These are phyloP conservation scores for Chlamydomonas asymmetrica DNA, from an alignment of 139 green algal species.

Conservation along the genomic window DNA sequence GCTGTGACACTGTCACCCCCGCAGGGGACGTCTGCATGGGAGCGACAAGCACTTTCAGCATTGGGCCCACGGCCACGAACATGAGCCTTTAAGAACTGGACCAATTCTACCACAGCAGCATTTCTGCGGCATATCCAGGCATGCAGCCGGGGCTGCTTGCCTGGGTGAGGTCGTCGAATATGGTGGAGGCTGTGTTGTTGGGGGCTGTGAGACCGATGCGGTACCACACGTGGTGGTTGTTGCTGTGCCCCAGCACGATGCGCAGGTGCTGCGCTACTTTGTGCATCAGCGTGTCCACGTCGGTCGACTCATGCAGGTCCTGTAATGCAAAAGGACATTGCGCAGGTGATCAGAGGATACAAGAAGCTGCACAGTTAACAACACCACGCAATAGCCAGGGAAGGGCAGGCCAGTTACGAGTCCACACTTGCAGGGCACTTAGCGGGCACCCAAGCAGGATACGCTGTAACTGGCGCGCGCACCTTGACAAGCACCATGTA, in stretches of 20 bases:
- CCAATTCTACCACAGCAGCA: no score
- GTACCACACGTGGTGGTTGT: slow-evolving; percentile 56
- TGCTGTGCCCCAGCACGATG: slow-evolving; percentile 39
- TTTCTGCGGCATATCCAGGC: no score
- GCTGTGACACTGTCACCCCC: no score
- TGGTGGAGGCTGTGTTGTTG: slow-evolving; percentile 48
- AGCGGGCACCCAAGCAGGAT: background rate
- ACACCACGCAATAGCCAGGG: background rate
- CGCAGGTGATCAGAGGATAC: background rate
- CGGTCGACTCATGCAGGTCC: slow-evolving; percentile 26
- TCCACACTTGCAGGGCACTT: slow-evolving; percentile 10
- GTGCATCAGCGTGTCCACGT: slow-evolving; percentile 39
- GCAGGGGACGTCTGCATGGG: no score
- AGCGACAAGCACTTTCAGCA: no score
- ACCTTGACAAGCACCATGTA: slow-evolving; percentile 43
- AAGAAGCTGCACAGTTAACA: no score
- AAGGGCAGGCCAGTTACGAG: background rate
- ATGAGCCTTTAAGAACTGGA: no score
- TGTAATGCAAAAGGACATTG: background rate
- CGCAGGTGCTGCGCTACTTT: slow-evolving; percentile 45
- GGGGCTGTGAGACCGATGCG: slow-evolving; percentile 44
- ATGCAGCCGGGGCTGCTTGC: no score
- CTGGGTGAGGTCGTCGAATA: slow-evolving; percentile 62
- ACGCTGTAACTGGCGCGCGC: background rate
- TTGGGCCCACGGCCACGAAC: no score